Evolutionary conservation across 371 early-diverging fungal genomes (phyloP).

Genomic region (Dichotomocladium elegans): DNA sequence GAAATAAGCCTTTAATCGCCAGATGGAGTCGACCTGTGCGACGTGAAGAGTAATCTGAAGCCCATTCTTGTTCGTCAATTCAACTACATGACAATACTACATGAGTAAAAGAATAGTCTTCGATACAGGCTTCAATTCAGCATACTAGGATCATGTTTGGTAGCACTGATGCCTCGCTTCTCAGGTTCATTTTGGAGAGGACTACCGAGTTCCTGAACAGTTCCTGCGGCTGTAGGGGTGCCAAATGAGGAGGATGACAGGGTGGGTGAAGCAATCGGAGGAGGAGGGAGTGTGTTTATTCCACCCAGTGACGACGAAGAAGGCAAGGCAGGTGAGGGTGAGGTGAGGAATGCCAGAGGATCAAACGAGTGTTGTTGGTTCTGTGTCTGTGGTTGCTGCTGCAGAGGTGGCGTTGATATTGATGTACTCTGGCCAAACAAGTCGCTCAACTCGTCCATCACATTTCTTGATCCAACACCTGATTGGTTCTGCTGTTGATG

Average conservation of each 20-base stretch:
- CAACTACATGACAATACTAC: conserved; percentile 9
- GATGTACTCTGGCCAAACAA: conserved; percentile 31
- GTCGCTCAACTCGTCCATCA: conserved; percentile 31
- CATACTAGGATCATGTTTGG: conserved; percentile 10
- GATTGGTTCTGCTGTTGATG: conserved; percentile 2
- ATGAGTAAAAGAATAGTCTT: background rate
- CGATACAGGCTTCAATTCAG: background rate
- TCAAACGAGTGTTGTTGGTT: conserved; percentile 8
- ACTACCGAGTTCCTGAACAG: background rate
- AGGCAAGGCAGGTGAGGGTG: conserved; percentile 2
- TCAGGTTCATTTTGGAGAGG: conserved; percentile 7
- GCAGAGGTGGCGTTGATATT: conserved; percentile 16
- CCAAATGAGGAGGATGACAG: conserved; percentile 10
- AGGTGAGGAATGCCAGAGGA: conserved; percentile 9
- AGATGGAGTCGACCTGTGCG: conserved; percentile 7
- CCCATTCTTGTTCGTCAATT: conserved; percentile 40
- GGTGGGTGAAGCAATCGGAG: conserved; percentile 8
- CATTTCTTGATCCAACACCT: conserved; percentile 10
- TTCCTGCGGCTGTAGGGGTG: conserved; percentile 6
- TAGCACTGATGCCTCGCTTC: conserved; percentile 15
- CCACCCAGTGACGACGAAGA: conserved; percentile 3
- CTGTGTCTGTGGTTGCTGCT: conserved; percentile 8
- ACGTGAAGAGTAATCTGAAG: conserved; percentile 28
- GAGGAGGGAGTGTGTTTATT: conserved; percentile 5
- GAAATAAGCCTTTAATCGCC: conserved; percentile 36